A percentile compares a stretch with the other conserved stretches of the same genome.
phyloP scores from a whole-genome alignment of 1,284 basidiomycete genomes.

The Takashimella koratensis region DNA sequence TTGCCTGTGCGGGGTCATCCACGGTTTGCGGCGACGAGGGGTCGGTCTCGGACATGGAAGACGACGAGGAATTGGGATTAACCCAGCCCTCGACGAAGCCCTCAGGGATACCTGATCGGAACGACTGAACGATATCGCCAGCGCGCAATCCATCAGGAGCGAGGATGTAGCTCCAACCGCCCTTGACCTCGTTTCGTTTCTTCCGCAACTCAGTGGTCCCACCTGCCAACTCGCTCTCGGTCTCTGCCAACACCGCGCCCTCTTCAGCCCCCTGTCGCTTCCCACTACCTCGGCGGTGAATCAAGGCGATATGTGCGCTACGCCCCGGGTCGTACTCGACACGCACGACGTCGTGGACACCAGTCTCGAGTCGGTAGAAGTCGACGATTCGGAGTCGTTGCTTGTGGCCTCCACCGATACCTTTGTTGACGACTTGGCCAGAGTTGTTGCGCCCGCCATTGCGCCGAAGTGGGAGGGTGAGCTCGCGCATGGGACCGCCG shows the following conservation, averaged over 20 bases:
- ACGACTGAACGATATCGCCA: slow-evolving; percentile 85
- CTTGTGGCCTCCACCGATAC: slow-evolving; percentile 86
- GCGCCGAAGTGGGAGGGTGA: slow-evolving; percentile 78
- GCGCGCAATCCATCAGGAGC: slow-evolving; percentile 85
- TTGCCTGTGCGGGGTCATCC: neutral
- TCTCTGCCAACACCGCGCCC: slow-evolving; percentile 32
- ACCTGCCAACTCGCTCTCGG: slow-evolving; percentile 9
- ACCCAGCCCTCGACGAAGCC: slow-evolving; percentile 67
- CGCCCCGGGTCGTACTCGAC: slow-evolving; percentile 97
- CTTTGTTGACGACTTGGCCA: slow-evolving; percentile 84
- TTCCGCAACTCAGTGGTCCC: slow-evolving; percentile 10
- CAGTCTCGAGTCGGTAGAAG: slow-evolving; percentile 71
- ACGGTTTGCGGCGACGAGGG: slow-evolving; percentile 19
- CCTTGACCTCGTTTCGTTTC: slow-evolving; percentile 35
- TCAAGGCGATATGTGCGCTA: slow-evolving; percentile 87
- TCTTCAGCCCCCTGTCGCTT: slow-evolving; percentile 35
- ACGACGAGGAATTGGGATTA: slow-evolving; percentile 29
- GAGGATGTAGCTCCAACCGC: slow-evolving; percentile 72
- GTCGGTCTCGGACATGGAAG: slow-evolving; percentile 6
- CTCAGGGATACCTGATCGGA: slow-evolving; percentile 73
- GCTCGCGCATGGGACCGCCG: slow-evolving; percentile 74
- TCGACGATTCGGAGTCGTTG: slow-evolving; percentile 83
- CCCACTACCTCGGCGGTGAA: slow-evolving; percentile 48
- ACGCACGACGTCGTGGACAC: slow-evolving; percentile 81
- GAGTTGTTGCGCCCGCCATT: slow-evolving; percentile 79